These are phyloP conservation scores for Fraxinus sp. DNA, from an alignment of 305 asterid species.

Conservation along the genomic window DNA sequence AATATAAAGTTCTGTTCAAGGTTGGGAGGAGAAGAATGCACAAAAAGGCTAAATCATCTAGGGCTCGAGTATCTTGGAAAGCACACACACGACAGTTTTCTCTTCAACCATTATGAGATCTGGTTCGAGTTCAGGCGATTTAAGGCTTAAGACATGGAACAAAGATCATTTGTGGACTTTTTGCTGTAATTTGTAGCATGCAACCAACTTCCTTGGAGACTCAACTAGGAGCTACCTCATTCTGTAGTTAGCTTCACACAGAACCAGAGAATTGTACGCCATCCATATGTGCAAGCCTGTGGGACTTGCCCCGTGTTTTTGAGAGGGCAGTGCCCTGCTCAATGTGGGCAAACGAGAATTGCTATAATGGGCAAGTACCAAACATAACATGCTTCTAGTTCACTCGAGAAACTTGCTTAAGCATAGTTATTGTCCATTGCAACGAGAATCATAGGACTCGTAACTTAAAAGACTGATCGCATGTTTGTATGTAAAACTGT, in stretches of 20 bases:
- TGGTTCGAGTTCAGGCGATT: slow-evolving; percentile 81
- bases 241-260: not conserved
- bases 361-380: not conserved
- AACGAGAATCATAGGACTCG: not conserved
- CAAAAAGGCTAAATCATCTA: slow-evolving; percentile 51
- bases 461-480: not conserved
- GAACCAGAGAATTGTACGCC: not conserved
- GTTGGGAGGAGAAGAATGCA: slow-evolving; percentile 87
- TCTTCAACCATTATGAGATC: slow-evolving; percentile 88
- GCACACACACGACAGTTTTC: slow-evolving; percentile 83
- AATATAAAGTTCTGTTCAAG: slow-evolving; percentile 92
- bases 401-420: no score
- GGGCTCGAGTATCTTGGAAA: slow-evolving; percentile 86
- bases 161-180: not conserved
- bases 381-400: not conserved
- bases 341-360: not conserved
- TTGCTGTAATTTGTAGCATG: slow-evolving; percentile 2
- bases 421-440: no score
- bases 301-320: not conserved
- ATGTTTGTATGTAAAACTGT: not conserved
- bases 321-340: not conserved
- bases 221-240: not conserved
- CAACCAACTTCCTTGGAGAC: not conserved
- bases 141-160: slow-evolving; percentile 33
- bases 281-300: not conserved